A percentile compares a stretch with the other conserved stretches of the same genome.
These are phyloP conservation scores for Solanum chacoense DNA, from an alignment of 305 asterid species.

Conservation along the genomic window DNA sequence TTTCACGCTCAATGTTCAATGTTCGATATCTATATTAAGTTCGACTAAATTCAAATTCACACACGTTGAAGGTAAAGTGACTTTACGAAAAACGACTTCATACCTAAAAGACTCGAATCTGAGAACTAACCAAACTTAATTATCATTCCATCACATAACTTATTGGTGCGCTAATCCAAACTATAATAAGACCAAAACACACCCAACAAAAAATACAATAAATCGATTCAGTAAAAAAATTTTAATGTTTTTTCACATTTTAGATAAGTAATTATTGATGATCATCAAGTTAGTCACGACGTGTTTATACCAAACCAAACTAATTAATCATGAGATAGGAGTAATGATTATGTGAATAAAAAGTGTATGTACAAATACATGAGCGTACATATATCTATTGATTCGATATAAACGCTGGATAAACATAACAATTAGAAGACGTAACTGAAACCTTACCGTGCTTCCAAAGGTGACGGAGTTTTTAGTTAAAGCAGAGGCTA, in stretches of 20 bases:
- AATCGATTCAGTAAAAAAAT: neutral
- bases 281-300: neutral
- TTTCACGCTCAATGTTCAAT: accelerated
- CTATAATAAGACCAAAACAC: neutral
- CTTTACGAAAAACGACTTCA: accelerated
- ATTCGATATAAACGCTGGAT: neutral
- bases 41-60: neutral
- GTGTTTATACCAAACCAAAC: neutral
- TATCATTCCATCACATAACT: neutral
- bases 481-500: constrained; percentile 69
- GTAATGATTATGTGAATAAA: neutral
- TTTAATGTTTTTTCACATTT: neutral
- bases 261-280: neutral
- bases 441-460: constrained; percentile 39
- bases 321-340: neutral
- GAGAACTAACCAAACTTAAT: neutral
- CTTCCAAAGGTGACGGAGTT: constrained; percentile 57
- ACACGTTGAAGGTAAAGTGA: accelerated
- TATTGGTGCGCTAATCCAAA: neutral
- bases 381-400: neutral
- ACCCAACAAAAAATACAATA: neutral
- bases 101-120: neutral
- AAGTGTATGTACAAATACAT: neutral
- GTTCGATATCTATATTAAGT: neutral
- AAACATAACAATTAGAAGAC: too few relatives aligned